Percentiles rank a stretch among this genome's conserved stretches.
These are phyloP conservation scores for Trypanosoma congolense DNA, from an alignment of 208 protist species.

Conservation along the genomic window DNA sequence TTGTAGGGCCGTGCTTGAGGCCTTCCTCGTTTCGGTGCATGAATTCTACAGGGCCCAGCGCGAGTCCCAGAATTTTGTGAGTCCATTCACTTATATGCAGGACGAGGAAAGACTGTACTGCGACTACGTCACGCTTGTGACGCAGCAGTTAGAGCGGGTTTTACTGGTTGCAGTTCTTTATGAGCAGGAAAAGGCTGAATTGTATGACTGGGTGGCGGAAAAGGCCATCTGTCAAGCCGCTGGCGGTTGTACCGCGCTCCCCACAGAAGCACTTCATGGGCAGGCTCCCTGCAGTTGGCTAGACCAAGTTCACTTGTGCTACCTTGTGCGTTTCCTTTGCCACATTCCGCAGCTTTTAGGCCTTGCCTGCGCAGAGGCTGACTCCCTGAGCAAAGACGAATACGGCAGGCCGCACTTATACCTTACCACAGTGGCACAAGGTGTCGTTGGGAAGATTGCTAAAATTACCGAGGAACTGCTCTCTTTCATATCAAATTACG, in stretches of 20 bases:
- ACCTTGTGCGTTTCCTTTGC: slow-evolving; percentile 76
- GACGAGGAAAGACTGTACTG: slow-evolving; percentile 69
- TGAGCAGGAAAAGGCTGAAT: slow-evolving; percentile 55
- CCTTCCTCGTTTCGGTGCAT: slow-evolving; percentile 45
- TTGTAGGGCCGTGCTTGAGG: slow-evolving; percentile 38
- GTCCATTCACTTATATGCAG: slow-evolving; percentile 57
- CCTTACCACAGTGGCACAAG: slow-evolving; percentile 44
- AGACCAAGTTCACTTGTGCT: slow-evolving; percentile 48
- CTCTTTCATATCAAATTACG: slow-evolving; percentile 47
- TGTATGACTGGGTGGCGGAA: slow-evolving; percentile 41
- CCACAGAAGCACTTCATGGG: not conserved
- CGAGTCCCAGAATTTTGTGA: slow-evolving; percentile 45
- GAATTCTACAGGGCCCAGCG: slow-evolving; percentile 43
- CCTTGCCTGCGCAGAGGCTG: slow-evolving; percentile 42
- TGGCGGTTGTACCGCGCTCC: not conserved
- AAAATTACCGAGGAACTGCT: slow-evolving; percentile 66
- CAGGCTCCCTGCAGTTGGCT: slow-evolving; percentile 12
- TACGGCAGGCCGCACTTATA: slow-evolving; percentile 17
- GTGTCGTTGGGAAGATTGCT: slow-evolving; percentile 54
- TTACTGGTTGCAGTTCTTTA: slow-evolving; percentile 64
- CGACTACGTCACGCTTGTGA: slow-evolving; percentile 39
- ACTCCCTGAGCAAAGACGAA: not conserved
- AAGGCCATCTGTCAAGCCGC: slow-evolving; percentile 7
- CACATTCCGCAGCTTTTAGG: slow-evolving; percentile 79
- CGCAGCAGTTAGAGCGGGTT: slow-evolving; percentile 46